Evolutionary conservation across 1,139 yeast species (phyloP).

Genomic region (Pichia sp.): DNA sequence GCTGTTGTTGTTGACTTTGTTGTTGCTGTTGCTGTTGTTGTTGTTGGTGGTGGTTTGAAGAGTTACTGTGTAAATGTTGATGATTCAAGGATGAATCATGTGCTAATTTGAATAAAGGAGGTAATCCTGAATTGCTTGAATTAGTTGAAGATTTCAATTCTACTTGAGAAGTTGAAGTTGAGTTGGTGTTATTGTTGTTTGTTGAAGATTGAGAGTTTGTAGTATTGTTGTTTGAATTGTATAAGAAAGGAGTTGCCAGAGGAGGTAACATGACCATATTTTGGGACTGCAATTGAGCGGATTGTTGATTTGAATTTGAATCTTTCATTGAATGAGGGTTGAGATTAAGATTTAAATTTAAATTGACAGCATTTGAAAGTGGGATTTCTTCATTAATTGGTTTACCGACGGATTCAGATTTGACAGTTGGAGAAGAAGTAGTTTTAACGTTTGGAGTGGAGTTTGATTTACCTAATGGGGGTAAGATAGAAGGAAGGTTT

Average conservation of each 20-base stretch:
- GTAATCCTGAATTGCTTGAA: slow-evolving; percentile 13
- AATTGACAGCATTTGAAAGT: slow-evolving; percentile 14
- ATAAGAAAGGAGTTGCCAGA: slow-evolving; percentile 7
- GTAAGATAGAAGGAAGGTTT: neutral
- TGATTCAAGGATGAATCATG: slow-evolving; percentile 19
- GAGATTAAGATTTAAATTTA: neutral
- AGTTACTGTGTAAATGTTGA: slow-evolving; percentile 6
- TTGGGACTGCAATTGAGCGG: neutral
- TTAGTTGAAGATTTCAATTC: neutral
- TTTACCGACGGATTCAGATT: neutral
- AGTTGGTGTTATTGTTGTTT: neutral
- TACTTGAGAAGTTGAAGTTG: neutral
- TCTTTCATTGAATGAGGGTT: neutral
- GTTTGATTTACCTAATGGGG: neutral
- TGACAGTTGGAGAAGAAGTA: neutral
- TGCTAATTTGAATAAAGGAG: slow-evolving; percentile 29
- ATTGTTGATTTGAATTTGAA: neutral
- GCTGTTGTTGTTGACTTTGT: slow-evolving; percentile 5
- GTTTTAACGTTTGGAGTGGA: slow-evolving; percentile 1
- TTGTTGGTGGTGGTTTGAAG: no score
- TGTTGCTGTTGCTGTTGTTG: slow-evolving; percentile 4
- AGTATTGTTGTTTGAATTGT: neutral
- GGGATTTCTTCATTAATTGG: slow-evolving; percentile 7
- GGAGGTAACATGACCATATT: slow-evolving; percentile 4
- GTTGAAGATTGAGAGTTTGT: neutral